phyloP scores from a whole-genome alignment of 1,284 basidiomycete genomes.

The Cutaneotrichosporon cutaneum region DNA sequence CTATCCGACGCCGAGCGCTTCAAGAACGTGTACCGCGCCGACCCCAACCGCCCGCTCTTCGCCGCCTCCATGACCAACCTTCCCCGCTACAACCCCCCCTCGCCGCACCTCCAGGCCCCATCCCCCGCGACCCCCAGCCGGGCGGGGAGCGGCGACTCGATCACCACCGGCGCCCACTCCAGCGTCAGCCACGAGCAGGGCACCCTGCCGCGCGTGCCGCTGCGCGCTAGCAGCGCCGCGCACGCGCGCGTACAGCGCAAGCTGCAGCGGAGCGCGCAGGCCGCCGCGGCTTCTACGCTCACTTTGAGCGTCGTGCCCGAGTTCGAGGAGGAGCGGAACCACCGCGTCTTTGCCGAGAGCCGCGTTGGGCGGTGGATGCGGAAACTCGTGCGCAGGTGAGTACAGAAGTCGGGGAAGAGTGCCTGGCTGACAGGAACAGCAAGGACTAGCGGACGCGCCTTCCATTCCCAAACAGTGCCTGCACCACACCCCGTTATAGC shows the following conservation, averaged over 20 bases:
- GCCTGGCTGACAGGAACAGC: slow-evolving; percentile 4
- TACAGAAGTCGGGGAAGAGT: not conserved
- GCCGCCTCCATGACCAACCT: not conserved
- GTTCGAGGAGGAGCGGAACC: slow-evolving; percentile 7
- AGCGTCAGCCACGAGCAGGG: no score
- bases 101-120: not conserved
- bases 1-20: not conserved
- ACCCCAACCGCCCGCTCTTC: not conserved
- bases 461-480: not conserved
- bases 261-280: not conserved
- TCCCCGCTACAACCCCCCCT: not conserved
- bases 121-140: not conserved
- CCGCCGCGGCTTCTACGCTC: not conserved
- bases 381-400: slow-evolving; percentile 1
- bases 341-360: slow-evolving; percentile 3
- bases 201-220: no score
- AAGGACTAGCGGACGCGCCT: not conserved
- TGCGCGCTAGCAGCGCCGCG: not conserved
- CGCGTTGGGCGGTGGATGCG: slow-evolving; percentile 4
- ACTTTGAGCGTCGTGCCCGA: not conserved
- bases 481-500: not conserved
- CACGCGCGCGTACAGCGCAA: not conserved
- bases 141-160: not conserved
- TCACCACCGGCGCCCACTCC: no score
- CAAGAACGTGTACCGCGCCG: slow-evolving; percentile 3